phyloP scores from a whole-genome alignment of 2,329 filamentous ascomycete species.

The Trichoderma semiorbis region DNA sequence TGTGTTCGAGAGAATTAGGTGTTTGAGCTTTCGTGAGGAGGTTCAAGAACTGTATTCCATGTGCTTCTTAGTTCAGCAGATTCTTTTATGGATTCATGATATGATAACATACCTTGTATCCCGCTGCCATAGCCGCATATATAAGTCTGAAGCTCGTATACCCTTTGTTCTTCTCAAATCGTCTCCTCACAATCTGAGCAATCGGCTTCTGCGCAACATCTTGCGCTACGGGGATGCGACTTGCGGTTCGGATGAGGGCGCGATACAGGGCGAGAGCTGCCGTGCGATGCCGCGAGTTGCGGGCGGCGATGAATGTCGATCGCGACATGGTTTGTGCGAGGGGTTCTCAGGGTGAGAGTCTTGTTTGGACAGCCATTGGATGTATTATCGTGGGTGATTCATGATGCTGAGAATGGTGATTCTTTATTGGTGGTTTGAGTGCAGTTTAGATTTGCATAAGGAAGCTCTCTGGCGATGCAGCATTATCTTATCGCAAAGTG shows the following conservation, averaged over 20 bases:
- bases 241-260: constrained; percentile 60
- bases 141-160: constrained; percentile 59
- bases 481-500: constrained; percentile 1
- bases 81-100: background rate
- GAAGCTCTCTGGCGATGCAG: background rate
- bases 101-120: constrained; percentile 55
- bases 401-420: no score
- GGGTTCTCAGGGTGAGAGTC: background rate
- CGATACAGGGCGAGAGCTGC: constrained; percentile 69
- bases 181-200: constrained; percentile 55
- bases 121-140: constrained; percentile 59
- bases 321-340: constrained; percentile 26
- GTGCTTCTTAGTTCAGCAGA: background rate
- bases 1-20: constrained; percentile 39
- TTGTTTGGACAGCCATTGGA: background rate
- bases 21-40: constrained; percentile 39
- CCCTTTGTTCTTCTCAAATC: constrained; percentile 58
- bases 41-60: constrained; percentile 37
- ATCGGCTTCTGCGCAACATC: constrained; percentile 44
- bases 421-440: background rate
- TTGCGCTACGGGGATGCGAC: constrained; percentile 50
- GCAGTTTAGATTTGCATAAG: background rate
- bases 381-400: background rate
- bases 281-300: constrained; percentile 50
- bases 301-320: constrained; percentile 43